A percentile compares a stretch with the other conserved stretches of the same genome.
Conservation (phyloP, 768 basidiomycete species). For the Termitomyces sp. region DNA sequence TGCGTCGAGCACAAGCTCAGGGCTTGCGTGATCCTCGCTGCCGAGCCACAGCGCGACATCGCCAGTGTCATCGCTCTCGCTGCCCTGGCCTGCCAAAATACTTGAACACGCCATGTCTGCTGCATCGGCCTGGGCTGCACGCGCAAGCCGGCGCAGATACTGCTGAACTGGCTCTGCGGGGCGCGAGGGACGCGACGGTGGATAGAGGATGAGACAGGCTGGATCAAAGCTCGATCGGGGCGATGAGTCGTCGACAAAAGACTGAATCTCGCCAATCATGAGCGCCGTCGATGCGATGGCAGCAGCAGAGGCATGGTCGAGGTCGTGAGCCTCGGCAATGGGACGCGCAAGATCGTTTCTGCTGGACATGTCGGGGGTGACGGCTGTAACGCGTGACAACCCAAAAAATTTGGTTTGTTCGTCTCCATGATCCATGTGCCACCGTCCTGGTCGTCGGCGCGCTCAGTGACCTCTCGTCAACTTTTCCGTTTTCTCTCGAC, state of each 20-base stretch:
- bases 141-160: conserved; percentile 30
- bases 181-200: conserved; percentile 6
- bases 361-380: conserved; percentile 6
- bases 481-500: conserved; percentile 13
- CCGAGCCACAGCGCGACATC: conserved; percentile 54
- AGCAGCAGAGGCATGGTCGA: conserved; percentile 3
- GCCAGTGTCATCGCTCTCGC: conserved; percentile 53
- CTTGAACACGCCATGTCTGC: conserved; percentile 40
- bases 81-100: conserved; percentile 46
- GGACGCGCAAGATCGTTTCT: conserved; percentile 7
- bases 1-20: conserved; percentile 23
- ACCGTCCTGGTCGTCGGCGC: conserved; percentile 8
- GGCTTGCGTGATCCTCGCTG: conserved; percentile 25
- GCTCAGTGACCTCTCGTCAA: conserved; percentile 3
- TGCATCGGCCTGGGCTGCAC: conserved; percentile 34
- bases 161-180: conserved; percentile 3
- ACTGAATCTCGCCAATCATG: conserved; percentile 13
- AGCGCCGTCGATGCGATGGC: conserved; percentile 18
- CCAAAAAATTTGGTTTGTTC: conserved; percentile 8
- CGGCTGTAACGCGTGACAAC: conserved; percentile 14
- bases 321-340: conserved; percentile 5
- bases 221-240: conserved; percentile 10
- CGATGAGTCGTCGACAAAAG: conserved; percentile 3
- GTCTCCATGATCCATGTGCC: conserved; percentile 13
- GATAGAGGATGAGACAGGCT: conserved; percentile 17